Evolutionary conservation across 2,329 filamentous ascomycete genomes (phyloP).

Genomic region (Leptographium galeiforme): DNA sequence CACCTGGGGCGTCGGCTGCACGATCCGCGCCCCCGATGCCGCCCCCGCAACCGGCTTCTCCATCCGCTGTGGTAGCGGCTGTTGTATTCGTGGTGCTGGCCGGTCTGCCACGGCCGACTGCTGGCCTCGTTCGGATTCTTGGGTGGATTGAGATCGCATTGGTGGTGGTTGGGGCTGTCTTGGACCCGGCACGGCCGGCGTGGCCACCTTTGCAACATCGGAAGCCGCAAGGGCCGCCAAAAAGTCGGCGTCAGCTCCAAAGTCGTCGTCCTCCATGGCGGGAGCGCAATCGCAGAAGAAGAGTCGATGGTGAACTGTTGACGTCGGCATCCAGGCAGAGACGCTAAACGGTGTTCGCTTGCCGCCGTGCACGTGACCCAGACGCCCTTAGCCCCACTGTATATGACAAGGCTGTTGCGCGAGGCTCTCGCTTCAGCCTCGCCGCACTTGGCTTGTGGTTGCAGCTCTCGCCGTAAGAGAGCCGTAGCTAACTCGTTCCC

Average conservation of each 20-base stretch:
- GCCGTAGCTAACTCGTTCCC: too few species aligned
- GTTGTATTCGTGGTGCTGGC: constrained; percentile 28
- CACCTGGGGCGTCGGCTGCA: constrained; percentile 83
- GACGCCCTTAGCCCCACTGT: too few species aligned
- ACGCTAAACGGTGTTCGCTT: too few species aligned
- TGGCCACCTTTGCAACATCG: constrained; percentile 15
- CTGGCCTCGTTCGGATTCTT: constrained; percentile 9
- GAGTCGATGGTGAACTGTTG: not conserved
- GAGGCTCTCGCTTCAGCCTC: too few species aligned
- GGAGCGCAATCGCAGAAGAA: not conserved
- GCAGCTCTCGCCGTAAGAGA: too few species aligned
- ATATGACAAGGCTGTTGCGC: too few species aligned
- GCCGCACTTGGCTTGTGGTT: too few species aligned
- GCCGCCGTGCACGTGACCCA: too few species aligned
- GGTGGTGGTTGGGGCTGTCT: constrained; percentile 8
- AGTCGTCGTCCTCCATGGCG: constrained; percentile 33
- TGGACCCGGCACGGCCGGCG: not conserved
- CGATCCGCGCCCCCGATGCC: constrained; percentile 39
- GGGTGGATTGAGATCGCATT: constrained; percentile 12
- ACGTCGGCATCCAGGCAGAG: not conserved
- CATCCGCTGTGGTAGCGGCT: constrained; percentile 41
- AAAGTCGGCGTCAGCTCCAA: constrained; percentile 43
- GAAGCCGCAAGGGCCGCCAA: constrained; percentile 41
- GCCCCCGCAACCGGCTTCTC: constrained; percentile 20
- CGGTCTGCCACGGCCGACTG: constrained; percentile 19